Base-by-base conservation (phyloP, 2,329 filamentous ascomycete genomes). In the Blastomyces parvus region DNA sequence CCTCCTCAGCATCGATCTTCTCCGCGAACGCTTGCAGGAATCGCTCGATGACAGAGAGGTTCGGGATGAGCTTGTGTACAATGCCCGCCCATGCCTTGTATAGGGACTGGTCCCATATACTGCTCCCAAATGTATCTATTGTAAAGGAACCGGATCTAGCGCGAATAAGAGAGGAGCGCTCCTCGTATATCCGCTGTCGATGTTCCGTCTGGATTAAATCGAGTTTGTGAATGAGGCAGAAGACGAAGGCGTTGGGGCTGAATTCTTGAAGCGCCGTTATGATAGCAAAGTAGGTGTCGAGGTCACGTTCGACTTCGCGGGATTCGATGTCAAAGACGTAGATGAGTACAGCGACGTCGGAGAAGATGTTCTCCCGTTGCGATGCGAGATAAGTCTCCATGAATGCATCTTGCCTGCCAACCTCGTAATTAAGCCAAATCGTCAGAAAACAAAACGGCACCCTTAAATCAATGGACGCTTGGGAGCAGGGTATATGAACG, bases 241-340 rank as follows among this genome's bases (percentile, higher is more conserved):
- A 99, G 71, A 99, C 88, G 74, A 90, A 89, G 66, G 93, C 91
- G 42, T 78, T 78, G 1, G 85, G 84, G 58, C 90, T 95, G 81
- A 87, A 96, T 78, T 97, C 92, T 62, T 88, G 84, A 48, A 99
- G 83, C 0, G 94, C 94, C 59, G 88, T 86, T 69, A 97, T 90
- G 74, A 97, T 94, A 68, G 90, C 88, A 61, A 88, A 86, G 80
- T 97, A 99, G 64, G 91, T 96, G 63, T 93, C 86, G 61, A 97
- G 85, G 74, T 99, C 94, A 70, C 91, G 88, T 66, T 94, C 90
- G 70, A 96, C 91, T 75, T 97, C 94, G 73, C 91, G 88, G 22
- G 90, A 96, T 76, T 97, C 94, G 69, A 97, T 95, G 75, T 99
- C 94, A 78, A 99, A 99, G 76, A 99, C 94, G 80, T 99, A 99